Base-by-base conservation (phyloP, 2,329 filamentous ascomycete genomes). In the Colletotrichum sp. region DNA sequence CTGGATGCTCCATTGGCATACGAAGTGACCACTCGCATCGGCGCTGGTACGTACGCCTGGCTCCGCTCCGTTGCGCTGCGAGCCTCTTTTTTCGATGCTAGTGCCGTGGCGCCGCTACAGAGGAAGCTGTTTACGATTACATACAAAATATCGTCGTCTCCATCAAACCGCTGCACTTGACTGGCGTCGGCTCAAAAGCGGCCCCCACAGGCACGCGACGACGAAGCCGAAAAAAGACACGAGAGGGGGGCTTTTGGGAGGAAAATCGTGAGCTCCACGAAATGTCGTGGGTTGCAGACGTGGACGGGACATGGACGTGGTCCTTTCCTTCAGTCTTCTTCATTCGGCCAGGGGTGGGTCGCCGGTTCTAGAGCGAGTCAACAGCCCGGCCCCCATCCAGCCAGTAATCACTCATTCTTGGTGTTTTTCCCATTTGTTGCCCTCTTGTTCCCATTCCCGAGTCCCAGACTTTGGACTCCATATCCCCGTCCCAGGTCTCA, bases 331-430 rank as follows among this genome's bases (percentile, higher is more conserved):
- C 39, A 49, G 18, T 49, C 39, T 49, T n/a, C 39, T 49, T 49
- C 18, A 49, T 49, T 49, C 39, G 39, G 39, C 21, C 34, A 28
- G 18, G 68, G 49, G 68, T 55, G 72, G 68, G 36, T 36, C 52
- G 21, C 49, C 49, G 55, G 69, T 57, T 73, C 73, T 76, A 64
- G 73, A 76, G 73, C 73, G 73, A 76, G 73, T 76, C 73, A 76
- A 76, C 64, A 69, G 70, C 70, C 73, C 44, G 49, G 73, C 64
- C 69, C 69, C 39, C 32, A 60, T 59, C 67, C 72, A 70, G 52
- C 52, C 52, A 57, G 52, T 26, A 57, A 55, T 55, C 66, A 69
- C 32, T 59, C n/a, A 32, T 57, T 71, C n/a, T 44, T 65, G 49
- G 52, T 59, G 62, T 73, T 64, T 70, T 70, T 64, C 30, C n/a